These are phyloP conservation scores for Monosporascus ibericus DNA, from an alignment of 2,329 filamentous ascomycete genomes.

Conservation along the genomic window DNA sequence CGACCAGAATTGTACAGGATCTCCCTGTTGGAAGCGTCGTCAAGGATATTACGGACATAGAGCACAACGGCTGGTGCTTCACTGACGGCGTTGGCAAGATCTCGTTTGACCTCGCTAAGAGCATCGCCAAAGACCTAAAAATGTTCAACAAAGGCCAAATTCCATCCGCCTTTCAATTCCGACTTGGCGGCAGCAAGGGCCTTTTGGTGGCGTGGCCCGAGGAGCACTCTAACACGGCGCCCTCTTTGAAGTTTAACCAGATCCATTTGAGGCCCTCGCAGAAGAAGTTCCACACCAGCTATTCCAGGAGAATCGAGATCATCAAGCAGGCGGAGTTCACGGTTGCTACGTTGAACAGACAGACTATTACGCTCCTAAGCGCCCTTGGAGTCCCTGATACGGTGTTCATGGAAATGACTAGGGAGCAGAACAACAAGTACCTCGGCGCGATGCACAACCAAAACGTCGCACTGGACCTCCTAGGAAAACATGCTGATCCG, in stretches of 20 bases:
- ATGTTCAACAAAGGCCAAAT: slow-evolving; percentile 47
- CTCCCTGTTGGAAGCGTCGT: slow-evolving; percentile 53
- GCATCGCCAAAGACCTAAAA: slow-evolving; percentile 66
- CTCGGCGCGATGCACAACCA: slow-evolving; percentile 64
- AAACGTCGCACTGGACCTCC: slow-evolving; percentile 55
- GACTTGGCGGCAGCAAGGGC: slow-evolving; percentile 88
- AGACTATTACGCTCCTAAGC: slow-evolving; percentile 82
- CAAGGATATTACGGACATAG: slow-evolving; percentile 63
- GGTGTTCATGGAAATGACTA: slow-evolving; percentile 63
- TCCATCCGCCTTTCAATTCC: slow-evolving; percentile 86
- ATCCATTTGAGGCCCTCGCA: slow-evolving; percentile 81
- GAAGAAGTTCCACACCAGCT: slow-evolving; percentile 69
- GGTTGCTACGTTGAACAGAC: slow-evolving; percentile 77
- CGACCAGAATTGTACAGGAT: slow-evolving; percentile 68
- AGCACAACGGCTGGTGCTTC: slow-evolving; percentile 64
- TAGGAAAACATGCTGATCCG: slow-evolving; percentile 74
- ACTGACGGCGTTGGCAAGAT: slow-evolving; percentile 93
- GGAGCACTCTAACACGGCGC: slow-evolving; percentile 14
- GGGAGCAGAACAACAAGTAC: slow-evolving; percentile 61
- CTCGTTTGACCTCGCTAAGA: slow-evolving; percentile 67
- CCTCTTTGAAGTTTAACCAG: slow-evolving; percentile 49
- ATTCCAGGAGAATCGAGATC: slow-evolving; percentile 73
- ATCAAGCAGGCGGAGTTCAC: slow-evolving; percentile 74
- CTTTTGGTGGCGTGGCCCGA: slow-evolving; percentile 72
- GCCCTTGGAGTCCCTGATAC: slow-evolving; percentile 63